Conservation (phyloP, 306 rosid genomes). For the Vigna angularis region DNA sequence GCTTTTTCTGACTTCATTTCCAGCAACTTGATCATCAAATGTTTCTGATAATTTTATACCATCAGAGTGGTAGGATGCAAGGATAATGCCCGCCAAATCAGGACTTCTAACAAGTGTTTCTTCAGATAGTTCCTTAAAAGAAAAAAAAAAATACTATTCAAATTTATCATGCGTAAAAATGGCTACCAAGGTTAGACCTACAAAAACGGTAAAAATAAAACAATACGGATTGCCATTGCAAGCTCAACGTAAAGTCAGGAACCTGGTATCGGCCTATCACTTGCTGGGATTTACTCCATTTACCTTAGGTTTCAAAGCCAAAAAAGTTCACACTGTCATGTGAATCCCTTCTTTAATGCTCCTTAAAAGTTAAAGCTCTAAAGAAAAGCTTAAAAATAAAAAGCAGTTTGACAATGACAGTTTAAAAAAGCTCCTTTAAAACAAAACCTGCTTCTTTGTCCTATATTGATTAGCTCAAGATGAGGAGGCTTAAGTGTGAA, state of each 20-base stretch:
- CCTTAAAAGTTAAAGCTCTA: background rate
- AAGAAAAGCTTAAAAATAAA: background rate
- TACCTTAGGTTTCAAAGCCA: constrained; percentile 32
- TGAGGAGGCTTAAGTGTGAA: background rate
- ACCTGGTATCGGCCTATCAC: constrained; percentile 20
- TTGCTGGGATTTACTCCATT: constrained; percentile 23
- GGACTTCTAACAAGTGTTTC: constrained; percentile 41
- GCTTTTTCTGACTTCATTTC: constrained; percentile 45
- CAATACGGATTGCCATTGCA: constrained; percentile 16
- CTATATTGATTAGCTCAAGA: background rate
- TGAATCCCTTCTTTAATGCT: constrained; percentile 32
- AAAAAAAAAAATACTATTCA: constrained; percentile 15
- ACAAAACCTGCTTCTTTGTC: background rate
- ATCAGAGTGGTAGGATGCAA: constrained; percentile 43
- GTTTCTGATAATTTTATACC: constrained; percentile 40
- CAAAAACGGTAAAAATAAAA: background rate
- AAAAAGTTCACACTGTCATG: constrained; percentile 22
- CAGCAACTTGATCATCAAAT: constrained; percentile 37
- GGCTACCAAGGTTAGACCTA: constrained; percentile 16
- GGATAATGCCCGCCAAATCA: constrained; percentile 39
- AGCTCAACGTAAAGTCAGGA: constrained; percentile 16
- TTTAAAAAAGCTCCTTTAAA: background rate
- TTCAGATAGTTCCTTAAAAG: constrained; percentile 46
- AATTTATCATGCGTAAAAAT: constrained; percentile 36
- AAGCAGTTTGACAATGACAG: background rate